Conservation (phyloP, 352 stramenopile genomes). For the Pythium rhizo-oryzae region DNA sequence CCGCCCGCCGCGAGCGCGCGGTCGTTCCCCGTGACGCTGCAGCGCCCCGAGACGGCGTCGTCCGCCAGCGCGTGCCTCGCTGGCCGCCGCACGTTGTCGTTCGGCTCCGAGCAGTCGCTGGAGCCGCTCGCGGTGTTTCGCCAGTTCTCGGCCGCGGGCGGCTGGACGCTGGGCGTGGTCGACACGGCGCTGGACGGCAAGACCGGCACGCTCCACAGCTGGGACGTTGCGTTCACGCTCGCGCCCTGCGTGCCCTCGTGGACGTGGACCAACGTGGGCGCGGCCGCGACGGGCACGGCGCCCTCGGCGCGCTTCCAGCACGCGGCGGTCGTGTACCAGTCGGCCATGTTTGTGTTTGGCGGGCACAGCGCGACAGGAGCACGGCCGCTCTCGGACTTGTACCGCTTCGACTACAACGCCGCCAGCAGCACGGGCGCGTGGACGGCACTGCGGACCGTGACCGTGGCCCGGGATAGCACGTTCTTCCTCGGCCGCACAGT, state of each 20-base stretch:
- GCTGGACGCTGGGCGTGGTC: constrained; percentile 62
- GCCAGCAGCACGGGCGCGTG: constrained; percentile 35
- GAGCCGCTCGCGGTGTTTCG: constrained; percentile 63
- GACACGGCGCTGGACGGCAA: constrained; percentile 47
- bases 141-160: constrained; percentile 48
- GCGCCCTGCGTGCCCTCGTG: constrained; percentile 55
- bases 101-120: constrained; percentile 32
- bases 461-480: constrained; percentile 5
- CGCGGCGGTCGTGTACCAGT: constrained; percentile 55
- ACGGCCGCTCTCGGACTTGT: constrained; percentile 49
- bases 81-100: constrained; percentile 39
- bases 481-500: constrained; percentile 40
- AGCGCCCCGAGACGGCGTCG: constrained; percentile 44
- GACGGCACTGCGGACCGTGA: constrained; percentile 42
- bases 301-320: constrained; percentile 63
- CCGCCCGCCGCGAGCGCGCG: constrained; percentile 39
- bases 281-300: constrained; percentile 32
- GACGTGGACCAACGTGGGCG: constrained; percentile 51
- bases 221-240: constrained; percentile 60
- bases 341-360: constrained; percentile 74
- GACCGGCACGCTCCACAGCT: constrained; percentile 46
- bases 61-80: constrained; percentile 25
- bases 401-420: constrained; percentile 61
- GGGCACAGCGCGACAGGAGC: constrained; percentile 40
- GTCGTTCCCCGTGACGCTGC: constrained; percentile 56